Evolutionary conservation across 1,139 yeast genomes (phyloP).

Genomic region (Geotrichum macrosporum): DNA sequence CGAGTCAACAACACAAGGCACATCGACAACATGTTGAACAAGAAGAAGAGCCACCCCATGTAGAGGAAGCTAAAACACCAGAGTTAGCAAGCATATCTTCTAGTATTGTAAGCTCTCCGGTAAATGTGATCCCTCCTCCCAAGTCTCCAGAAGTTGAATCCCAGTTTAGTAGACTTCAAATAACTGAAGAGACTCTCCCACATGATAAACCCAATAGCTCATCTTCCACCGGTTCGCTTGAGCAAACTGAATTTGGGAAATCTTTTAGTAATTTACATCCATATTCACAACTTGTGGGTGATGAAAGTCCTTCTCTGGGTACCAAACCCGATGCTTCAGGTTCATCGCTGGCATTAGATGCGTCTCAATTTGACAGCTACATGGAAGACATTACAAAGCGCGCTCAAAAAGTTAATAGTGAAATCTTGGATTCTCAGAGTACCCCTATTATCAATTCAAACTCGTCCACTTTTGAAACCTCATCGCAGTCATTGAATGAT

Average conservation of each 20-base stretch:
- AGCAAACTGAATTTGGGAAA: not conserved
- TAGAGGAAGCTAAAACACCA: not conserved
- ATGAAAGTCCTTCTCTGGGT: too few species aligned
- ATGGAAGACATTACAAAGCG: constrained; percentile 18
- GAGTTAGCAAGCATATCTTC: not conserved
- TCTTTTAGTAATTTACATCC: not conserved
- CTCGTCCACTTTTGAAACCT: too few species aligned
- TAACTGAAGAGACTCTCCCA: not conserved
- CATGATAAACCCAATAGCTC: not conserved
- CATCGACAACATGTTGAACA: not conserved
- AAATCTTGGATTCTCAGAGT: not conserved
- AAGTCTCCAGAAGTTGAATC: not conserved
- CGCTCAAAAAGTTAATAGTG: constrained; percentile 8
- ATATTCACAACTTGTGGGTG: too few species aligned
- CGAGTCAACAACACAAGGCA: constrained; percentile 10
- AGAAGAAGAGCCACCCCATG: not conserved
- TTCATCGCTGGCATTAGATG: not conserved
- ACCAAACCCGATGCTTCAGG: too few species aligned
- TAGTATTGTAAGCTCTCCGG: not conserved
- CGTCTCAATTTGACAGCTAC: constrained; percentile 11
- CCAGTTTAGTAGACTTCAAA: not conserved
- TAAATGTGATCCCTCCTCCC: not conserved
- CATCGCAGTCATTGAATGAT: not conserved
- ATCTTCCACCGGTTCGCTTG: not conserved
- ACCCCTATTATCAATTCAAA: too few species aligned